Evolutionary conservation across 2,329 filamentous ascomycete genomes (phyloP).

Genomic region (Scedosporium minutisporum): DNA sequence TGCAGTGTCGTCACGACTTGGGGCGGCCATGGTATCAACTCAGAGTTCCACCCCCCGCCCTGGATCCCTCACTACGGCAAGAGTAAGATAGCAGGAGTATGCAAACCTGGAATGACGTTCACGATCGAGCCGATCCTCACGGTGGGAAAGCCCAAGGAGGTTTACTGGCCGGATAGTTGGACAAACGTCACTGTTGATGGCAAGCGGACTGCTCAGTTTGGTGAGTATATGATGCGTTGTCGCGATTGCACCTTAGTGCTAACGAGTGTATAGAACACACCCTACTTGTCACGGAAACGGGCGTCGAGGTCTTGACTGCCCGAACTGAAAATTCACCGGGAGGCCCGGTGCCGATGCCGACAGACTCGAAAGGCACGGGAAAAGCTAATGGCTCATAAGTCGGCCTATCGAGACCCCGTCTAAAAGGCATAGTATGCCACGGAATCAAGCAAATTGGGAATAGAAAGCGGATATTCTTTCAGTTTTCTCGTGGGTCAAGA

Average conservation of each 20-base stretch:
- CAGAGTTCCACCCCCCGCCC: conserved; percentile 83
- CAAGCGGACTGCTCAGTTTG: conserved; percentile 84
- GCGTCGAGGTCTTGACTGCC: conserved; percentile 73
- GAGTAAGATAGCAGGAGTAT: conserved; percentile 92
- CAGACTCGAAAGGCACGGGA: not conserved
- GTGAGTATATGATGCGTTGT: conserved; percentile 36
- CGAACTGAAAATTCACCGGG: conserved; percentile 64
- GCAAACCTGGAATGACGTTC: conserved; percentile 95
- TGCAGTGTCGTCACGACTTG: conserved; percentile 94
- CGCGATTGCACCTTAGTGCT: not conserved
- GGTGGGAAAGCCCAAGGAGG: conserved; percentile 78
- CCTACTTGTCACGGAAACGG: conserved; percentile 70
- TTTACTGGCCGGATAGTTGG: conserved; percentile 99
- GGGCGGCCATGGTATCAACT: conserved; percentile 92
- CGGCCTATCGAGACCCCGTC: too few relatives aligned
- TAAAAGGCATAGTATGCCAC: too few relatives aligned
- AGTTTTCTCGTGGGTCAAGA: too few relatives aligned
- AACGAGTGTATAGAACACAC: conserved; percentile 55
- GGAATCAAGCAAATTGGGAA: too few relatives aligned
- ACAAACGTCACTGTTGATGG: conserved; percentile 91
- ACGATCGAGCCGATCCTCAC: conserved; percentile 99
- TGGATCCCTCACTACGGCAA: conserved; percentile 97
- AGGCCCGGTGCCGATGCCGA: conserved; percentile 55
- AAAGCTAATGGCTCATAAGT: too few relatives aligned
- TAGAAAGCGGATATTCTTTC: too few relatives aligned